Evolutionary conservation across 2,329 filamentous ascomycete species (phyloP), one percentile per base, ranked within the genome.

Genomic region (Tolypocladium guangdongense): DNA sequence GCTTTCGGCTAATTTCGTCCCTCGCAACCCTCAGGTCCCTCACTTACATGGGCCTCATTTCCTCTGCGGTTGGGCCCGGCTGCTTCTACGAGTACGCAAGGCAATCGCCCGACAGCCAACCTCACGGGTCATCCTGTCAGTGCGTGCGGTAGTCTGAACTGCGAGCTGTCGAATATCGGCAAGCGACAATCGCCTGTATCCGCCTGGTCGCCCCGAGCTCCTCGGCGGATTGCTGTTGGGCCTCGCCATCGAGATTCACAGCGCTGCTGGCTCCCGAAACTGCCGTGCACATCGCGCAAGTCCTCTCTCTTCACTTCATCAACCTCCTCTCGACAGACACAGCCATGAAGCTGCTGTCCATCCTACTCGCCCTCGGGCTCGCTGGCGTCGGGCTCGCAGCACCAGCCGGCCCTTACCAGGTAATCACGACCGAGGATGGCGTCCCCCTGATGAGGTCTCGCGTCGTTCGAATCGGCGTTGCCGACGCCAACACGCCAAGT

Each of bases 311-410:
- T 49, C 24, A 10, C 48, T n/a, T 18, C 45, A 49, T 43, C 36
- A 33, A 30, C 39, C 12, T 16, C 43, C 5, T 30, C 39, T 46
- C 18, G 5, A 18, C 37, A 10, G 5, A 24, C 47, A 11, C 24
- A 24, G 38, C 50, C 51, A 53, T 53, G 52, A 53, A 50, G 52
- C 39, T 38, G 22, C 22, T 38, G 18, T 30, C 48, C 14, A 10
- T 56, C 11, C 36, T 59, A 4, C 22, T 51, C 30, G 46, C 51
- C 33, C 38, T 56, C 18, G 54, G 53, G 11, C 47, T 58, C 6
- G 47, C 47, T 7, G 46, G 52, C 7, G 43, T 54, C 11, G 56
- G 52, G n/a, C 36, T 57, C 36, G 38, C 54, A 24, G 56, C 56
- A 24, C 57, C 33, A 10, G 6, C 30, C 4, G n/a, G 8, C 33